Evolutionary conservation across 495 filamentous ascomycete genomes (phyloP).

Genomic region (Penicillium salamii): DNA sequence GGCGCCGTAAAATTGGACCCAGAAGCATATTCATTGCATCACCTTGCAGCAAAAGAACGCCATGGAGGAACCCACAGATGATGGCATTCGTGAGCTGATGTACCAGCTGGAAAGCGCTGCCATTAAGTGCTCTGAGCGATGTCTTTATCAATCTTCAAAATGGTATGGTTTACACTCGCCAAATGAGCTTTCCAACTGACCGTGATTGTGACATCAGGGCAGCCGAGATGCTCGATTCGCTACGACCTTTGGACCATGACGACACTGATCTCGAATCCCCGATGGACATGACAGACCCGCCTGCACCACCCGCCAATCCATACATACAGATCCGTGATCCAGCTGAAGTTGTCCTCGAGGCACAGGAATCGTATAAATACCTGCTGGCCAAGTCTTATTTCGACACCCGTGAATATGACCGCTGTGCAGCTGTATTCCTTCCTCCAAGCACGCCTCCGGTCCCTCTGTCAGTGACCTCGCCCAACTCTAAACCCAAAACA

Average conservation of each 20-base stretch:
- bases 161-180: conserved; percentile 57
- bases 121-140: conserved; percentile 88
- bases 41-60: not conserved
- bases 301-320: conserved; percentile 36
- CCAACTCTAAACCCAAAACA: conserved; percentile 39
- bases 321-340: conserved; percentile 52
- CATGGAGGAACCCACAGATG: conserved; percentile 41
- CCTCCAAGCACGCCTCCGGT: conserved; percentile 67
- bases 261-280: conserved; percentile 59
- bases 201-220: conserved; percentile 57
- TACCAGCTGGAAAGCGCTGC: conserved; percentile 76
- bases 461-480: conserved; percentile 48
- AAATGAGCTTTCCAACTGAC: not conserved
- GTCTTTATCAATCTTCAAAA: conserved; percentile 95
- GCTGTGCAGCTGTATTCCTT: conserved; percentile 87
- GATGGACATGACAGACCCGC: conserved; percentile 48
- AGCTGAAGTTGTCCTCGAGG: conserved; percentile 73
- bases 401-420: conserved; percentile 92
- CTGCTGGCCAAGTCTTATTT: conserved; percentile 94
- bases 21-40: not conserved
- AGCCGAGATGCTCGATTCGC: conserved; percentile 86
- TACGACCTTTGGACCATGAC: conserved; percentile 50
- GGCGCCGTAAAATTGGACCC: too few species aligned
- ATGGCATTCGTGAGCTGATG: conserved; percentile 49
- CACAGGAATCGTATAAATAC: conserved; percentile 75